Evolutionary conservation across 1,284 basidiomycete genomes (phyloP), one percentile per base, ranked within the genome.

Genomic region (Bondarzewia mesenterica): DNA sequence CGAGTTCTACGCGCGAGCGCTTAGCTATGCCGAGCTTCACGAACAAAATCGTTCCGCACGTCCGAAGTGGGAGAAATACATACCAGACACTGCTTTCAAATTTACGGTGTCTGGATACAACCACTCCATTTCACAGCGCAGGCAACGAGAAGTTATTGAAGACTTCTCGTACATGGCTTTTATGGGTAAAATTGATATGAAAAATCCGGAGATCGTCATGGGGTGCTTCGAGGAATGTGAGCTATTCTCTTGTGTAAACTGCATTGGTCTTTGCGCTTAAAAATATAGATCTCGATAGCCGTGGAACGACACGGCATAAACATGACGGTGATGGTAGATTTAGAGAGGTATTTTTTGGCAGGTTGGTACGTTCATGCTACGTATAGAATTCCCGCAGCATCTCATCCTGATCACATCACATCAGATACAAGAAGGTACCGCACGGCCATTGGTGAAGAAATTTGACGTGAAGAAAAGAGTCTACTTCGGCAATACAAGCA

Each of bases 401-500:
- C 29, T 36, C n/a, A 12, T 32, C 18, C 23, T 14, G 4, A 15
- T 26, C 32, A 14, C 25, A 18, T 47, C 18, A n/a, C 25, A 14
- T 32, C 43, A 93, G 90, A 64, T 93, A 42, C 80, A 74, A 43
- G 74, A 85, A 58, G 87, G 89, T 0, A 74, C 77, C 20, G 89
- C 89, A 0, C 78, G 92, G 10, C 61, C 73, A 1, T 69, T 94
- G 25, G 73, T 91, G 42, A 64, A 67, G 29, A 78, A 70, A 45
- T 92, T 91, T 53, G 82, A 93, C 56, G 85, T 99, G 48, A 98
- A 97, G 65, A 91, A 92, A 60, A 78, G 96, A 6, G 71, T 72
- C 14, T 96, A 92, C 63, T 98, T 85, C 62, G 95, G 96, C 7
- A 99, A 96, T 58, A 99, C 96, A 0, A 91, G 89, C 57, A 99